Conservation (phyloP, 2,329 filamentous ascomycete species). For the Apiospora hydei region DNA sequence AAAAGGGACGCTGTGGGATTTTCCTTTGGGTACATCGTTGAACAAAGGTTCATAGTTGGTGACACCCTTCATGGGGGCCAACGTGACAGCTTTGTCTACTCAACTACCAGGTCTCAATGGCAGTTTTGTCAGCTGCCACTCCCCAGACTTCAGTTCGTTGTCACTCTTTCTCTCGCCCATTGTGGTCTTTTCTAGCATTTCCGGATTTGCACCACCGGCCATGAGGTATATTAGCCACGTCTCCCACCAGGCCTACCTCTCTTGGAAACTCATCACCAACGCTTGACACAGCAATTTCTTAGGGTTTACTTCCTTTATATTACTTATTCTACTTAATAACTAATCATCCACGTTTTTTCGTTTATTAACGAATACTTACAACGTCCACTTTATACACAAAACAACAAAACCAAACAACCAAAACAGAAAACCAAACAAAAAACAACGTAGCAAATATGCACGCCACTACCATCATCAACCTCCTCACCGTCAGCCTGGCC, state of each 20-base stretch:
- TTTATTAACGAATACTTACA: neutral
- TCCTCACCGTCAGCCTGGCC: neutral
- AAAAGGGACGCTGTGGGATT: too few species aligned
- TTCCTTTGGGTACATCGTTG: too few species aligned
- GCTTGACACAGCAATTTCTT: neutral
- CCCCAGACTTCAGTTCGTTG: too few species aligned
- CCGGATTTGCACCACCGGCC: too few species aligned
- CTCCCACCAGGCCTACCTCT: neutral
- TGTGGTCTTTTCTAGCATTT: too few species aligned
- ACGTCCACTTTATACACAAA: neutral
- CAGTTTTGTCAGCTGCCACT: too few species aligned
- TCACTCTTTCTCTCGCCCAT: too few species aligned
- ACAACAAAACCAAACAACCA: neutral
- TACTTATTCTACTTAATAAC: neutral
- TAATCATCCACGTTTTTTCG: neutral
- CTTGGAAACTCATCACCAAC: neutral
- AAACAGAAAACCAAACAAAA: neutral
- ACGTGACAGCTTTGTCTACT: too few species aligned
- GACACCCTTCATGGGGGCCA: too few species aligned
- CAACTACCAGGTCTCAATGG: too few species aligned
- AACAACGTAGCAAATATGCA: neutral
- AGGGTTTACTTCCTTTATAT: neutral
- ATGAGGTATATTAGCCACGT: neutral
- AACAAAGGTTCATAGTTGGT: too few species aligned
- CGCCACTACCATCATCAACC: neutral